Percentiles rank a stretch among this genome's conserved stretches.
These are phyloP conservation scores for Mercurialis annua DNA, from an alignment of 345 rosid species.

Conservation along the genomic window DNA sequence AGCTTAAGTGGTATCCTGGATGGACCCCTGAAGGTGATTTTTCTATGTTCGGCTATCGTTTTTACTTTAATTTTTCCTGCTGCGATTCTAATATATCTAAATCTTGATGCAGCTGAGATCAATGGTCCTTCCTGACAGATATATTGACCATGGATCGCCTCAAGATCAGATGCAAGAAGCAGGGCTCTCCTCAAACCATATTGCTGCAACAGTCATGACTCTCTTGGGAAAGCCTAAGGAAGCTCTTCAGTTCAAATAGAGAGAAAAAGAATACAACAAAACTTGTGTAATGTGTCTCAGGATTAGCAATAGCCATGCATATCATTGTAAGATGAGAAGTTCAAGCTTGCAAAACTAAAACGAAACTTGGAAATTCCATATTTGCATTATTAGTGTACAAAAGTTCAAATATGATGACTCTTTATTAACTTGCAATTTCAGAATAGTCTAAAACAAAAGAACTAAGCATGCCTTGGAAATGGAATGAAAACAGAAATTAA, in stretches of 20 bases:
- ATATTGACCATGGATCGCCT: conserved; percentile 64
- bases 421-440: background rate
- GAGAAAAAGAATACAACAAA: conserved; percentile 6
- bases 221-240: conserved; percentile 57
- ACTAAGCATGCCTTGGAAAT: too few relatives aligned
- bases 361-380: conserved; percentile 1
- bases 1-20: conserved; percentile 69
- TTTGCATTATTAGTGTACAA: conserved; percentile 4
- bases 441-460: background rate
- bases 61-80: background rate
- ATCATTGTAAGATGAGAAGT: background rate
- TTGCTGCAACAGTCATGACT: conserved; percentile 56
- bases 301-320: background rate
- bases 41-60: background rate
- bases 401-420: background rate
- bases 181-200: conserved; percentile 58
- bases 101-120: conserved; percentile 48
- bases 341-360: background rate
- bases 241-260: conserved; percentile 46
- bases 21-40: conserved; percentile 64
- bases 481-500: too few relatives aligned
- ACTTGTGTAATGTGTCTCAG: conserved; percentile 10
- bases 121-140: conserved; percentile 73
- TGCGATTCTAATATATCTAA: conserved; percentile 9
- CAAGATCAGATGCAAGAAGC: conserved; percentile 58